Conservation (phyloP, 1,284 basidiomycete species). For the Mrakiaceae sp. region DNA sequence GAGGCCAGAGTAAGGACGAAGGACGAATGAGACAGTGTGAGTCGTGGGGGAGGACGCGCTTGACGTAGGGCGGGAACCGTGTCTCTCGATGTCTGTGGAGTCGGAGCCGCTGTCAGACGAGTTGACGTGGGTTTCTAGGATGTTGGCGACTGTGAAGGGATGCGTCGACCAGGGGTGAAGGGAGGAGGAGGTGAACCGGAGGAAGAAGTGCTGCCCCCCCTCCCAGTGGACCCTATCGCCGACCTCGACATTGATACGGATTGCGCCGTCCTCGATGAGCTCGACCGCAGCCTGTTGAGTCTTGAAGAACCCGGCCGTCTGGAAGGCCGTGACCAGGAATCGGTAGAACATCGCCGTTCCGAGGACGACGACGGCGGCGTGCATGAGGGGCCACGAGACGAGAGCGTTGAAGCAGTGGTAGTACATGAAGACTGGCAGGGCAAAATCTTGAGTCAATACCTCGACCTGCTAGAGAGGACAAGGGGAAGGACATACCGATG, state of each 20-base stretch:
- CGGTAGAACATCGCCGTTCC: background rate
- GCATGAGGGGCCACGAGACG: background rate
- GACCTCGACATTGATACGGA: background rate
- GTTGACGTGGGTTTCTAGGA: too few species aligned
- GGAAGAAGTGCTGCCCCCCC: background rate
- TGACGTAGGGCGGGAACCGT: background rate
- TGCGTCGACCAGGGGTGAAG: background rate
- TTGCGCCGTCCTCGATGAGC: background rate
- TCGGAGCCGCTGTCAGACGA: too few species aligned
- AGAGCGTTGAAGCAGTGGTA: background rate
- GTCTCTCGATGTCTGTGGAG: too few species aligned
- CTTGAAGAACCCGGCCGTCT: background rate
- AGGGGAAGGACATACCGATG: too few species aligned
- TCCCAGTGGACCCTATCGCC: background rate
- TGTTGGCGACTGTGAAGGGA: background rate
- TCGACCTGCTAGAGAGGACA: too few species aligned
- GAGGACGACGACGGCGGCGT: conserved; percentile 1
- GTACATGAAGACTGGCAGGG: conserved; percentile 1
- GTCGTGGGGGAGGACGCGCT: background rate
- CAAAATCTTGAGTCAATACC: too few species aligned
- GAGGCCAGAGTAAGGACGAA: background rate
- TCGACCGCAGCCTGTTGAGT: background rate
- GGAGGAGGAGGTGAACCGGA: background rate
- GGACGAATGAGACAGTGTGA: background rate
- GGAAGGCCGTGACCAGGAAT: background rate